These are phyloP conservation scores for Apostasia ramifera DNA, from an alignment of 106 monocot genomes.

Conservation along the genomic window DNA sequence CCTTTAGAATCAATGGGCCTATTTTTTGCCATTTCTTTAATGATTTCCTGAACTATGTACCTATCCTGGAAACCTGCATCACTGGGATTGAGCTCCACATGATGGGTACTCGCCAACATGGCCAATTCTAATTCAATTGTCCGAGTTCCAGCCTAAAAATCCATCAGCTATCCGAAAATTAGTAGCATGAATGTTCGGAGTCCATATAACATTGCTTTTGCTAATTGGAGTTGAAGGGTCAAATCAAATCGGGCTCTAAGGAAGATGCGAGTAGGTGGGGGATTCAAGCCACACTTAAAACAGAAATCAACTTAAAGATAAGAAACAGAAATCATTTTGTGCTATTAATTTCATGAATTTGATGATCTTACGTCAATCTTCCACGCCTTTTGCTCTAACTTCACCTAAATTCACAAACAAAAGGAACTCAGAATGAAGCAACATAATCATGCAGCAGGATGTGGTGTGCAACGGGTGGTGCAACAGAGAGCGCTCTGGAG, in stretches of 20 bases:
- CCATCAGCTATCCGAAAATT: neutral
- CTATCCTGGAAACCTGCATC: slow-evolving; percentile 98
- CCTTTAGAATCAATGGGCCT: slow-evolving; percentile 90
- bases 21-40: slow-evolving; percentile 93
- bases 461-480: neutral
- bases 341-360: too few relatives aligned
- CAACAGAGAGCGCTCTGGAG: neutral
- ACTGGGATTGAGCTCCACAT: slow-evolving; percentile 90
- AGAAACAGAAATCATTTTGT: too few relatives aligned
- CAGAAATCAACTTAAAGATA: too few relatives aligned
- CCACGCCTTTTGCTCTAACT: slow-evolving; percentile 93
- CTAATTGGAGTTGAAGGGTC: neutral
- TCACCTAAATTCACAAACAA: slow-evolving; percentile 52
- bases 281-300: too few relatives aligned
- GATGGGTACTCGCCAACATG: slow-evolving; percentile 74
- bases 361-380: slow-evolving; percentile 70
- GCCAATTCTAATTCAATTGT: slow-evolving; percentile 80
- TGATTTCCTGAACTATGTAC: slow-evolving; percentile 94
- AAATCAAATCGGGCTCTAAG: too few relatives aligned
- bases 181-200: neutral
- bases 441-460: neutral
- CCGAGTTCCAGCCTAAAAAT: slow-evolving; percentile 72
- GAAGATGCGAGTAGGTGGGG: too few relatives aligned
- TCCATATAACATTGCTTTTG: neutral
- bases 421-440: neutral